phyloP scores from a whole-genome alignment of 2,329 filamentous ascomycete species.

The Aureobasidium sp. region DNA sequence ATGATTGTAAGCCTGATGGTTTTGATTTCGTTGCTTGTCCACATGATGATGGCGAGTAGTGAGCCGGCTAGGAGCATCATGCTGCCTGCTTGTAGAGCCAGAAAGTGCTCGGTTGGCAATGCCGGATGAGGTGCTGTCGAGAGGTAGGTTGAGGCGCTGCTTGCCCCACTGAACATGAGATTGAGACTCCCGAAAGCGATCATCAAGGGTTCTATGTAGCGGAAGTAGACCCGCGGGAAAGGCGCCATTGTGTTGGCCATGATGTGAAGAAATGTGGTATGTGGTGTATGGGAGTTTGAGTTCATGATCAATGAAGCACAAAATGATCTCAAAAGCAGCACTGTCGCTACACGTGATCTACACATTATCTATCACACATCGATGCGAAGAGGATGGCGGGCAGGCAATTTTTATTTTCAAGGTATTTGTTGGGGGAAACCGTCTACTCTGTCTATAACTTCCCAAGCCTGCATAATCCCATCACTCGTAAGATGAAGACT shows the following conservation, averaged over 20 bases:
- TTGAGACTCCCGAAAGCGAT: constrained; percentile 4
- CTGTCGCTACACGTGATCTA: background rate
- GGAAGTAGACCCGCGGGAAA: constrained; percentile 2
- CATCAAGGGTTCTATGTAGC: constrained; percentile 1
- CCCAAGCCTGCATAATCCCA: background rate
- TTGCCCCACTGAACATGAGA: constrained; percentile 1
- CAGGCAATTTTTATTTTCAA: too few species aligned
- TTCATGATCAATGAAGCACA: background rate
- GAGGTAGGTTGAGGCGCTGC: constrained; percentile 2
- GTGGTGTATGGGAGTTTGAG: background rate
- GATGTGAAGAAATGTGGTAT: background rate
- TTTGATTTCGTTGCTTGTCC: background rate
- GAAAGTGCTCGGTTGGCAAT: background rate
- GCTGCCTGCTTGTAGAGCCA: constrained; percentile 1
- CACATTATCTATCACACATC: background rate
- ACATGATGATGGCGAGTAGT: constrained; percentile 1
- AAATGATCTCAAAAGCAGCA: background rate
- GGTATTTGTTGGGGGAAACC: too few species aligned
- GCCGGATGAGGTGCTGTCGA: background rate
- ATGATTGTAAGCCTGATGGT: constrained; percentile 4
- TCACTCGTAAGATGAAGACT: background rate
- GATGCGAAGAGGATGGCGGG: too few species aligned
- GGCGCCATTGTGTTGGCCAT: constrained; percentile 2
- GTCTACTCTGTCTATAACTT: background rate
- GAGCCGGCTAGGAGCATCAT: background rate